These are phyloP conservation scores for Hypoxylon fragiforme DNA, from an alignment of 495 filamentous ascomycete species.

Conservation along the genomic window DNA sequence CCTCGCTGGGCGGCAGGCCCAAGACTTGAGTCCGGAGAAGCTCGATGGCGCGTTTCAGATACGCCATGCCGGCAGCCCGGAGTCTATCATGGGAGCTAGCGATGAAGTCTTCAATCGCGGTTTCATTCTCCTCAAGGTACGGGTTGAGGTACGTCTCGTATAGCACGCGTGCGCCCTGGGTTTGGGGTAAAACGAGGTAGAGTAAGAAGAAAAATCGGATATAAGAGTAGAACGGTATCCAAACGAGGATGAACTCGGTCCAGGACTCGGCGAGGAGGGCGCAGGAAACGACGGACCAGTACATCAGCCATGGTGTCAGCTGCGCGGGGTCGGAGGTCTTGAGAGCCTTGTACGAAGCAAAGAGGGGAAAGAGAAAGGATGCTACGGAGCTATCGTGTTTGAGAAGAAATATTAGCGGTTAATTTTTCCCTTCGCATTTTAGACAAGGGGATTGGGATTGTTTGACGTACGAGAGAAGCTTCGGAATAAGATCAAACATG, in stretches of 20 bases:
- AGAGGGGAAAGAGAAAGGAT: slow-evolving; percentile 93
- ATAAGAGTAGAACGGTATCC: slow-evolving; percentile 95
- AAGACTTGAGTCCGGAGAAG: slow-evolving; percentile 71
- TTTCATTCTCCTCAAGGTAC: slow-evolving; percentile 84
- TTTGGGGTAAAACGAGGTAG: slow-evolving; percentile 97
- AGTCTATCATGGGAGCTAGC: slow-evolving; percentile 77
- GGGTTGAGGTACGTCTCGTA: slow-evolving; percentile 87
- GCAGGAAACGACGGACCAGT: slow-evolving; percentile 91
- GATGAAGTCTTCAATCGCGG: slow-evolving; percentile 88
- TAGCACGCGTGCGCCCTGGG: slow-evolving; percentile 82
- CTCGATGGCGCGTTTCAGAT: slow-evolving; percentile 79
- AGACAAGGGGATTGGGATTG: slow-evolving; percentile 12
- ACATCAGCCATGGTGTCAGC: slow-evolving; percentile 98
- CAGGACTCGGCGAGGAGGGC: slow-evolving; percentile 83
- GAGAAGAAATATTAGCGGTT: slow-evolving; percentile 6
- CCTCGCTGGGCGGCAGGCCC: slow-evolving; percentile 55
- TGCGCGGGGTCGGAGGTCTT: slow-evolving; percentile 88
- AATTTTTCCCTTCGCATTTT: background rate
- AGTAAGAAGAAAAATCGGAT: slow-evolving; percentile 83
- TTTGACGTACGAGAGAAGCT: slow-evolving; percentile 72
- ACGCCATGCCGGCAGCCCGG: slow-evolving; percentile 75
- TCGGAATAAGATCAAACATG: slow-evolving; percentile 84
- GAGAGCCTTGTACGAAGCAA: slow-evolving; percentile 97
- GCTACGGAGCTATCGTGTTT: slow-evolving; percentile 66
- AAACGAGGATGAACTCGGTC: slow-evolving; percentile 80